Conservation (phyloP, 2,329 filamentous ascomycete species). For the Fusarium sp. region DNA sequence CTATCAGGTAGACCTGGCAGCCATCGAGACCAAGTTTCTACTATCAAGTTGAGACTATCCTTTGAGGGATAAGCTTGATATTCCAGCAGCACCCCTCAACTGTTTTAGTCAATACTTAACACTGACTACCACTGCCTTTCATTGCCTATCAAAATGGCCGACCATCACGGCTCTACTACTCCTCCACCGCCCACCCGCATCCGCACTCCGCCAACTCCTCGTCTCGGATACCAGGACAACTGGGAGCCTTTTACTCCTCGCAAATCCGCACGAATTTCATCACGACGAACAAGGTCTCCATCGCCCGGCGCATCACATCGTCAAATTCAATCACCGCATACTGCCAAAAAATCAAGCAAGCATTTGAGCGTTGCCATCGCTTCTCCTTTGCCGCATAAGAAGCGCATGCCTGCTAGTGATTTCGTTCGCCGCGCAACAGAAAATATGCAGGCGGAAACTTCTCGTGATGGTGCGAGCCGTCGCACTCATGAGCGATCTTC, state of each 20-base stretch:
- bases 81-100: background rate
- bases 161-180: slow-evolving; percentile 54
- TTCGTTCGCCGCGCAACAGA: slow-evolving; percentile 57
- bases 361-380: slow-evolving; percentile 45
- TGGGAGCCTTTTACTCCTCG: slow-evolving; percentile 78
- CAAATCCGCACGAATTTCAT: slow-evolving; percentile 71
- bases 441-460: slow-evolving; percentile 54
- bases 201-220: slow-evolving; percentile 74
- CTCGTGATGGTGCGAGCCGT: slow-evolving; percentile 54
- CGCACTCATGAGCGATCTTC: slow-evolving; percentile 46
- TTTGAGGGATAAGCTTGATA: slow-evolving; percentile 1
- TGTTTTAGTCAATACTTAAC: background rate
- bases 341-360: slow-evolving; percentile 44
- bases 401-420: slow-evolving; percentile 56
- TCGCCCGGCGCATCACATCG: slow-evolving; percentile 56
- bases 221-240: slow-evolving; percentile 70
- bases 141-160: slow-evolving; percentile 40
- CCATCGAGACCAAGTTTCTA: slow-evolving; percentile 30
- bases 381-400: slow-evolving; percentile 59
- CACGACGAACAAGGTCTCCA: slow-evolving; percentile 64
- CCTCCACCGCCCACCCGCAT: slow-evolving; percentile 67
- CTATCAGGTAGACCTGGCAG: slow-evolving; percentile 32
- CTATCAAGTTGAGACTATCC: slow-evolving; percentile 14
- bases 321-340: slow-evolving; percentile 46
- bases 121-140: slow-evolving; percentile 6